A percentile compares a stretch with the other conserved stretches of the same genome.
phyloP scores from a whole-genome alignment of 2,329 filamentous ascomycete genomes.

The Coniosporium tulheliwenetii region DNA sequence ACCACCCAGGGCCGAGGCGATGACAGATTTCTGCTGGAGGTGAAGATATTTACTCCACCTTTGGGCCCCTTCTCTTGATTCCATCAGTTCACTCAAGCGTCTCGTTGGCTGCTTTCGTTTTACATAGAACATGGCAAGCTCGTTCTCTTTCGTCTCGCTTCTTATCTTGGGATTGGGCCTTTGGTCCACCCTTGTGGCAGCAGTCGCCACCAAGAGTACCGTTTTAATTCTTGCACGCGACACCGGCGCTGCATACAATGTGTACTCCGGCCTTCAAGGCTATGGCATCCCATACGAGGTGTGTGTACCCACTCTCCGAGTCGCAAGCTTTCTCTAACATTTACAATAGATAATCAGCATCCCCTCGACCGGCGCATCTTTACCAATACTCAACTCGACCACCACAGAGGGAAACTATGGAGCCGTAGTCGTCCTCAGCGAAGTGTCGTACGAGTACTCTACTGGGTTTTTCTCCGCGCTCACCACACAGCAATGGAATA shows the following conservation, averaged over 20 bases:
- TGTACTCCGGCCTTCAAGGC: conserved; percentile 38
- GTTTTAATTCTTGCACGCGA: conserved; percentile 42
- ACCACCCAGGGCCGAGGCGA: too few relatives aligned
- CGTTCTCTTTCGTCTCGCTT: too few relatives aligned
- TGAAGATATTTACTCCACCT: too few relatives aligned
- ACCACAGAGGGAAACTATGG: conserved; percentile 39
- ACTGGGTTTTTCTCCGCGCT: conserved; percentile 35
- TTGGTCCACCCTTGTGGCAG: not conserved
- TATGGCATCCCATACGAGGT: conserved; percentile 41
- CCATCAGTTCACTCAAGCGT: too few relatives aligned
- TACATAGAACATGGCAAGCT: too few relatives aligned
- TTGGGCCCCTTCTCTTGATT: too few relatives aligned
- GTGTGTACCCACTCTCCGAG: too few relatives aligned
- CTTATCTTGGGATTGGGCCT: not conserved
- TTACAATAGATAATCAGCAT: conserved; percentile 34
- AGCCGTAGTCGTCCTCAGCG: conserved; percentile 38
- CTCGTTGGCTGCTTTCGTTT: too few relatives aligned
- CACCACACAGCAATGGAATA: conserved; percentile 39
- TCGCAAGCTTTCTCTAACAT: too few relatives aligned
- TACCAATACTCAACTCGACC: conserved; percentile 37
- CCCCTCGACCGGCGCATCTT: conserved; percentile 32
- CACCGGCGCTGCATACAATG: conserved; percentile 28
- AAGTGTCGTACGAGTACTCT: conserved; percentile 39
- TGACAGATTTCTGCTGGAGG: too few relatives aligned
- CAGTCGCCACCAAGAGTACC: conserved; percentile 16